A percentile compares a stretch with the other conserved stretches of the same genome.
These are phyloP conservation scores for Lactarius hatsudake DNA, from an alignment of 768 basidiomycete species.

Conservation along the genomic window DNA sequence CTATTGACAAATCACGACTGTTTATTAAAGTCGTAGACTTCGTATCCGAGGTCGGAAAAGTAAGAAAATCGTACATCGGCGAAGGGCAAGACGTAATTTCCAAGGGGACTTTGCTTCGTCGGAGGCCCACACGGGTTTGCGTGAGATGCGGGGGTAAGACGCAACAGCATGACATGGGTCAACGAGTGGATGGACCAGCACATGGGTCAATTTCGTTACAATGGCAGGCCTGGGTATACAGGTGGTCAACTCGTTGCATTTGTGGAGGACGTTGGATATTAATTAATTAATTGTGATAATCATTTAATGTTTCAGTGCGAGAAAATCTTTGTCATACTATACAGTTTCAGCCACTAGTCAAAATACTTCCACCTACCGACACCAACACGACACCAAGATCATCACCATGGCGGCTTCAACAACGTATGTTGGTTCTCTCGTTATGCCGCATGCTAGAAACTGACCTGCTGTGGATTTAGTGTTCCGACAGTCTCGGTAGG, in stretches of 20 bases:
- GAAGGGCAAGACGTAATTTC: constrained; percentile 58
- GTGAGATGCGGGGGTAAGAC: constrained; percentile 63
- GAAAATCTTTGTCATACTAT: constrained; percentile 36
- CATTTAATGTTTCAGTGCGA: constrained; percentile 22
- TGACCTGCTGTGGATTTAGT: neutral
- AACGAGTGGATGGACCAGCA: constrained; percentile 29
- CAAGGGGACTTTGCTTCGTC: constrained; percentile 50
- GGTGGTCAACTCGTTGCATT: constrained; percentile 59
- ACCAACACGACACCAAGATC: constrained; percentile 36
- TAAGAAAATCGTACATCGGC: constrained; percentile 40
- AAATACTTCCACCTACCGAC: constrained; percentile 29
- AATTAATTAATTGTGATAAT: neutral
- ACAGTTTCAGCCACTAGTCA: constrained; percentile 42
- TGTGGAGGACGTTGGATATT: constrained; percentile 66
- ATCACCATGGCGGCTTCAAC: constrained; percentile 53
- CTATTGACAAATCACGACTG: constrained; percentile 62
- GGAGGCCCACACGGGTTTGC: constrained; percentile 44
- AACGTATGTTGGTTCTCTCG: constrained; percentile 41
- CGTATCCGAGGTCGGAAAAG: constrained; percentile 55
- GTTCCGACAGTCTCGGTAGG: constrained; percentile 13
- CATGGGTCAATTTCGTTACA: constrained; percentile 34
- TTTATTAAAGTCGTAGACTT: constrained; percentile 73
- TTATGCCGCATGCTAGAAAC: neutral
- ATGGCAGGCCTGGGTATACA: constrained; percentile 65
- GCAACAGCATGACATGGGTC: constrained; percentile 35